A percentile compares a stretch with the other conserved stretches of the same genome.
Conservation (phyloP, 768 basidiomycete genomes). For the Tremella fuciformis region DNA sequence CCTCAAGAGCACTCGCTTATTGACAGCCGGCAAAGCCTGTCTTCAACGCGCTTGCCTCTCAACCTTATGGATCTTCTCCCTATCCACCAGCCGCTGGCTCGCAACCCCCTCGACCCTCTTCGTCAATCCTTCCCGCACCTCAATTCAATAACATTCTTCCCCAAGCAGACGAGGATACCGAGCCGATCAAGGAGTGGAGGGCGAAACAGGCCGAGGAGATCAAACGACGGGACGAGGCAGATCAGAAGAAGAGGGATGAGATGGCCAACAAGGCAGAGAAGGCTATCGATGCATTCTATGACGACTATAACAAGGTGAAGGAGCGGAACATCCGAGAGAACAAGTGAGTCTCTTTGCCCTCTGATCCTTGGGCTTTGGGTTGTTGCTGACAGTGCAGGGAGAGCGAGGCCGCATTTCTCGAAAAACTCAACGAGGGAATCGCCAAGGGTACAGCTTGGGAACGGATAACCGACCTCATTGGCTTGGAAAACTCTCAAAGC, state of each 20-base stretch:
- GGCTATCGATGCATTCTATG: slow-evolving; percentile 52
- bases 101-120: slow-evolving; percentile 22
- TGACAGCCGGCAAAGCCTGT: slow-evolving; percentile 39
- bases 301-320: slow-evolving; percentile 70
- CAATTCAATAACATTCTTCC: slow-evolving; percentile 43
- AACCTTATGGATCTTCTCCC: slow-evolving; percentile 48
- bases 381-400: slow-evolving; percentile 59
- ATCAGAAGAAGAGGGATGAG: slow-evolving; percentile 72
- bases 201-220: slow-evolving; percentile 82
- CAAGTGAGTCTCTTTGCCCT: slow-evolving; percentile 66
- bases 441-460: slow-evolving; percentile 93
- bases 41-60: slow-evolving; percentile 43
- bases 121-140: slow-evolving; percentile 48
- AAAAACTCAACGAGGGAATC: slow-evolving; percentile 68
- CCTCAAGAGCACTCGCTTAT: not conserved
- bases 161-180: slow-evolving; percentile 42
- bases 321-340: slow-evolving; percentile 88
- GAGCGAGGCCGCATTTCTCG: slow-evolving; percentile 75
- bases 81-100: slow-evolving; percentile 39
- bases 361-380: not conserved
- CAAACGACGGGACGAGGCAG: slow-evolving; percentile 72
- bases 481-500: slow-evolving; percentile 93
- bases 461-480: slow-evolving; percentile 78
- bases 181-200: slow-evolving; percentile 71
- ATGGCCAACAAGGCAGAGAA: slow-evolving; percentile 69